A percentile compares a stretch with the other conserved stretches of the same genome.
phyloP scores from a whole-genome alignment of 768 basidiomycete genomes.

The Russula sp. region DNA sequence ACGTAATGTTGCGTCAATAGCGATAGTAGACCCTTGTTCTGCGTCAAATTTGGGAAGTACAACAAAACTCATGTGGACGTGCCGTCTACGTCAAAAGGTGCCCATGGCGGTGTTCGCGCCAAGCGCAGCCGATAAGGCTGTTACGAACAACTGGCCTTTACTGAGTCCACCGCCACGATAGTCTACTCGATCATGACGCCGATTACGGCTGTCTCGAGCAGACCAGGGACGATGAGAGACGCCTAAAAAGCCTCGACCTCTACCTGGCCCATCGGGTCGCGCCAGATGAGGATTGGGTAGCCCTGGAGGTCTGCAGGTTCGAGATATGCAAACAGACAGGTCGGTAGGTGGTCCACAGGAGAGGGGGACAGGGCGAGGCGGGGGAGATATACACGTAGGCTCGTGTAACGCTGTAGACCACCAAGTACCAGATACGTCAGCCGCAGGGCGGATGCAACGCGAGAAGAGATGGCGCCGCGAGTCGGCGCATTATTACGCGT shows the following conservation, averaged over 20 bases:
- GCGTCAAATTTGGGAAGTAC: too few relatives aligned
- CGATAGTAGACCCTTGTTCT: neutral
- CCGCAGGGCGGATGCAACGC: too few relatives aligned
- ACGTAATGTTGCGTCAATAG: neutral
- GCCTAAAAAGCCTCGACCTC: constrained; percentile 15
- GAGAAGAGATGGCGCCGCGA: neutral
- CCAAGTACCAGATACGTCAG: neutral
- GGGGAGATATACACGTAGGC: neutral
- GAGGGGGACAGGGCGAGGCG: neutral
- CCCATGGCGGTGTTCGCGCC: too few relatives aligned
- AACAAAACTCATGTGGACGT: too few relatives aligned
- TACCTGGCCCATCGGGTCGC: neutral
- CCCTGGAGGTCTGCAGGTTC: neutral
- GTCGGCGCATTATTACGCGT: neutral
- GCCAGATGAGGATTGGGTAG: constrained; percentile 1
- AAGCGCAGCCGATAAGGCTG: too few relatives aligned
- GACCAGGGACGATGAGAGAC: constrained; percentile 2
- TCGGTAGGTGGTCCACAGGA: neutral
- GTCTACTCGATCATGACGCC: constrained; percentile 23
- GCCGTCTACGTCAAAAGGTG: neutral
- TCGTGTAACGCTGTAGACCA: neutral
- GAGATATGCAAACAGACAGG: neutral
- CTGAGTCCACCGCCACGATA: constrained; percentile 9
- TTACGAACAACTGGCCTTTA: too few relatives aligned
- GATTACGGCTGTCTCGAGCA: constrained; percentile 23